Evolutionary conservation across 129 eudicot species (phyloP).

Genomic region (Artemisia annua): DNA sequence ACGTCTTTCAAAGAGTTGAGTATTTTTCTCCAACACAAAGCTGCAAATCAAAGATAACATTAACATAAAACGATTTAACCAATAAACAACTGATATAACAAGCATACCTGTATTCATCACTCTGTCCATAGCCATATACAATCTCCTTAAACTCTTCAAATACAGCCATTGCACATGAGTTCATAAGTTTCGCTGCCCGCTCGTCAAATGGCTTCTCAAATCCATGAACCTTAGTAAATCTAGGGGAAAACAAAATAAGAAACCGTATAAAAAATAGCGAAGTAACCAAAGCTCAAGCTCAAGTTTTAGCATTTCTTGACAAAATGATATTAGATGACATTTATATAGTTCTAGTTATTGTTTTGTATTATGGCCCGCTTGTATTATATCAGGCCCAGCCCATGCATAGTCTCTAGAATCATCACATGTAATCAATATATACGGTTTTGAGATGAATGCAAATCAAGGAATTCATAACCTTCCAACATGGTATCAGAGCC

Average conservation of each 20-base stretch:
- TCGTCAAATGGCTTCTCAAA: constrained; percentile 92
- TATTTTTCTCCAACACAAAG: constrained; percentile 73
- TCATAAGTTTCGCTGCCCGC: constrained; percentile 88
- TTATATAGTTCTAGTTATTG: too few species aligned
- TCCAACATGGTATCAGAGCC: too few species aligned
- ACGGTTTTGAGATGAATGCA: too few species aligned
- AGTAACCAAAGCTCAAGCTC: background rate
- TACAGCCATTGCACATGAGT: constrained; percentile 80
- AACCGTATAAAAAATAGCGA: constrained; percentile 45
- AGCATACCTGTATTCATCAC: constrained; percentile 89
- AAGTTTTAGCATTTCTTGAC: too few species aligned
- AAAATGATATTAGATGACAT: too few species aligned
- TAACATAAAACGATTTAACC: background rate
- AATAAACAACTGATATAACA: background rate
- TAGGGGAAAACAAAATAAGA: constrained; percentile 45
- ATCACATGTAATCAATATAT: too few species aligned
- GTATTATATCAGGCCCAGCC: too few species aligned
- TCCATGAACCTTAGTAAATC: constrained; percentile 80
- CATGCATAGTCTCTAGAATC: too few species aligned
- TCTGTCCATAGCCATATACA: constrained; percentile 82
- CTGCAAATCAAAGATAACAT: constrained; percentile 33
- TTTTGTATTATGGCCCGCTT: too few species aligned
- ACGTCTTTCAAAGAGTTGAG: constrained; percentile 62
- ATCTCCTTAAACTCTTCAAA: constrained; percentile 66
- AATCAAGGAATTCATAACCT: too few species aligned